Evolutionary conservation across 768 basidiomycete species (phyloP).

Genomic region (Lentinula detonsa): DNA sequence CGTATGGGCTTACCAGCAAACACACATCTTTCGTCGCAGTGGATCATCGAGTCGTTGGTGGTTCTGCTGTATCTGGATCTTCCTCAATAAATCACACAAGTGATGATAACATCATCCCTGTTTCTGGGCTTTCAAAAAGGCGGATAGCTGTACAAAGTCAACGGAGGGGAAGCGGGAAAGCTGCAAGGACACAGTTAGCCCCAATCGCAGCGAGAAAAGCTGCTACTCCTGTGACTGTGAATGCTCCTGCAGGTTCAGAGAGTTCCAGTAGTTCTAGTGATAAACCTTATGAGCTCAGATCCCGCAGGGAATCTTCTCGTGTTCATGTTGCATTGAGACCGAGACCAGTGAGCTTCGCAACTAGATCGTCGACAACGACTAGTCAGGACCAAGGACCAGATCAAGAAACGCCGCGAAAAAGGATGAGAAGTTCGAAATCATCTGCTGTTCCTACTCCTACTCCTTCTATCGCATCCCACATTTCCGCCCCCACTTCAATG

Average conservation of each 20-base stretch:
- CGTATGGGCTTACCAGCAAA: conserved; percentile 5
- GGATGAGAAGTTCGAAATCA: background rate
- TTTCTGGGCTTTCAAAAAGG: background rate
- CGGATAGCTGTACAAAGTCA: background rate
- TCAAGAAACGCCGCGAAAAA: background rate
- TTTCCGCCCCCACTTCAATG: background rate
- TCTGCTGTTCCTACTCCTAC: background rate
- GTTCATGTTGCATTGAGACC: too few relatives aligned
- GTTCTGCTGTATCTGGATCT: background rate
- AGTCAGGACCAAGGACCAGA: background rate
- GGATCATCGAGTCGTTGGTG: background rate
- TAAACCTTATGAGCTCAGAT: too few relatives aligned
- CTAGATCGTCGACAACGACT: too few relatives aligned
- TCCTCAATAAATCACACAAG: background rate
- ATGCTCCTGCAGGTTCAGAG: too few relatives aligned
- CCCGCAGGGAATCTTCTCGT: too few relatives aligned
- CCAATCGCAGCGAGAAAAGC: background rate
- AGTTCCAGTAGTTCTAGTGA: too few relatives aligned
- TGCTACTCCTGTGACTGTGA: background rate
- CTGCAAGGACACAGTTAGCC: background rate
- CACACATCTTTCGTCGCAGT: conserved; percentile 6
- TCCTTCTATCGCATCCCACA: background rate
- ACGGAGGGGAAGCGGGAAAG: background rate
- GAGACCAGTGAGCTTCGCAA: too few relatives aligned
- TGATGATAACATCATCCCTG: background rate